Base-by-base conservation (phyloP, 2,329 filamentous ascomycete species). In the Harringtonia lauricola region DNA sequence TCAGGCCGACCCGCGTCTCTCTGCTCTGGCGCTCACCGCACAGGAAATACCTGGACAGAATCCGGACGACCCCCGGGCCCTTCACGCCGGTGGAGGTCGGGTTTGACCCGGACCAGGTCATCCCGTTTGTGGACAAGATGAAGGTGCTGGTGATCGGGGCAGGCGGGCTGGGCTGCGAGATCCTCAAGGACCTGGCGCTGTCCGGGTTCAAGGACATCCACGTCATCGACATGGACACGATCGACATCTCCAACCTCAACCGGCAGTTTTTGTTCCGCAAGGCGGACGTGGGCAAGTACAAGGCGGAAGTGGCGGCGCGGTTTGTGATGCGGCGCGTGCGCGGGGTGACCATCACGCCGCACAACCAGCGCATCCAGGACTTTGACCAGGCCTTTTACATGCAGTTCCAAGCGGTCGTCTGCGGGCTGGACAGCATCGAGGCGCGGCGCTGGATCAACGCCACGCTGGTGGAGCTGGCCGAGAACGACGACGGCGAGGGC, bases 181-280 rank as follows among this genome's bases (percentile, higher is more conserved):
- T 98, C 36, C 70, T 98, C 42, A 98, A 98, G 69, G 87, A 98
- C 57, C 74, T 98, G 29, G 92, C 92, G 35, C 74, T 98, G 42
- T 95, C 90, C 2, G 88, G 89, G 24, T 98, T 98, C 69, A 94
- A 85, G 63, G 79, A 95, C 57, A 95, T 98, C 53, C 88, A 98
- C 67, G 92, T 98, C 47, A 96, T 98, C 55, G 92, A 98, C 65
- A 98, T 98, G 92, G 88, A 98, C 63, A 98, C 90, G 1, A 98
- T 98, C 62, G 92, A 98, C 59, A 90, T 98, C 48, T 95, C 89
- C 41, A 98, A 98, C 61, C 74, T 98, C 19, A 98, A 98, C 64
- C 83, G 92, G 35, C 92, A 98, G 57, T 98, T 98, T 58, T 78
- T 98, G 47, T 98, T 98, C 64, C 86, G 92, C 19, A 76, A 89